Evolutionary conservation across 306 rosid genomes (phyloP), one percentile per base, ranked within the genome.

Genomic region (Medicago lupulina): DNA sequence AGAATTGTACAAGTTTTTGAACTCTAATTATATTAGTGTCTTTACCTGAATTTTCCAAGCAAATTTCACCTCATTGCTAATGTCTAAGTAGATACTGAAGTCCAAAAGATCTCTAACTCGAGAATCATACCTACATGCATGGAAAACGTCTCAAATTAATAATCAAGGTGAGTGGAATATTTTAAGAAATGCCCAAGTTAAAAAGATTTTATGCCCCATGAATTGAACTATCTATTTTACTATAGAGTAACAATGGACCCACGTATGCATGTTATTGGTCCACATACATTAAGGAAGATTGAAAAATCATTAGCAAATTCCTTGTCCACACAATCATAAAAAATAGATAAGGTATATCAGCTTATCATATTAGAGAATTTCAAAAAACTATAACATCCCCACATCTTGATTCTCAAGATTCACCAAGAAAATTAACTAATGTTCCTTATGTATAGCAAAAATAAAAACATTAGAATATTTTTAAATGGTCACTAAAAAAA

Each of bases 31-130:
- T 67, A 60, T 4, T 28, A 28, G 31, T 47, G 71, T 38, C 7
- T 5, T 61, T 58, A 95, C 99, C 99, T 96, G 99, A 85, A 96
- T 96, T 89, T 96, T 96, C 99, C 99, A 96, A 15, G 99, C 98
- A 70, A 96, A 96, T 74, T 96, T 96, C 23, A 96, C 99, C 79
- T 96, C 99, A 79, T 96, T 90, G 85, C 99, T 96, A 83, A 96
- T 96, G 86, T 96, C 99, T 85, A 96, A 77, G 91, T 96, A 96
- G 81, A 96, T 92, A 71, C 99, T 92, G 78, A 96, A 96, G 89
- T 96, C 99, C 92, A 96, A 79, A 47, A 96, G 90, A 21, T 92
- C 97, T 77, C 99, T 90, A 2, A 96, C 99, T 59, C 99, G 84
- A 21, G 90, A 2, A 80, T 96, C 99, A 79, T 61, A 96, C 98